A percentile compares a stretch with the other conserved stretches of the same genome.
These are phyloP conservation scores for Acrocalymma vagum DNA, from an alignment of 2,329 filamentous ascomycete genomes.

Conservation along the genomic window DNA sequence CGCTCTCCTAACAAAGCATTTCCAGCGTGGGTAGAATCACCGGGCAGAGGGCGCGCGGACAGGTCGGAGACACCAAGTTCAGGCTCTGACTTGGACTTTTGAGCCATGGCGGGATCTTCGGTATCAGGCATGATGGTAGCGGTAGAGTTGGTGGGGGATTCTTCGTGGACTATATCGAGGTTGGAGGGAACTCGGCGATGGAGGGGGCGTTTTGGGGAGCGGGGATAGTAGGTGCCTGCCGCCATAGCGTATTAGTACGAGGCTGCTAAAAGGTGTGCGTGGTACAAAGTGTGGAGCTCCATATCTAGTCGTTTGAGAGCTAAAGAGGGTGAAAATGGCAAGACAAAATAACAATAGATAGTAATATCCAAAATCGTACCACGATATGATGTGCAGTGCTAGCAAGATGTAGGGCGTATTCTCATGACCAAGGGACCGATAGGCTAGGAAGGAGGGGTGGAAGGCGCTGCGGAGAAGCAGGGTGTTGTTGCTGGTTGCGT, in stretches of 20 bases:
- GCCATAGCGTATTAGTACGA: conserved; percentile 40
- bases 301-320: too few relatives aligned
- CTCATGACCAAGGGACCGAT: conserved; percentile 38
- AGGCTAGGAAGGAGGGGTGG: conserved; percentile 18
- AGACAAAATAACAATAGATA: too few relatives aligned
- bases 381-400: too few relatives aligned
- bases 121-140: conserved; percentile 42
- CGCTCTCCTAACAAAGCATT: conserved; percentile 50
- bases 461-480: conserved; percentile 4
- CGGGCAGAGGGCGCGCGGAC: conserved; percentile 30
- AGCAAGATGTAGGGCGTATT: conserved; percentile 24
- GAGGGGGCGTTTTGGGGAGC: conserved; percentile 24
- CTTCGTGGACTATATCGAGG: conserved; percentile 40
- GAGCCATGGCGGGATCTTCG: conserved; percentile 17
- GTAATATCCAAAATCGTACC: too few relatives aligned
- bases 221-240: conserved; percentile 38
- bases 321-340: too few relatives aligned
- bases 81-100: conserved; percentile 40
- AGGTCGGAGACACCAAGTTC: conserved; percentile 36
- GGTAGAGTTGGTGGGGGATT: conserved; percentile 31
- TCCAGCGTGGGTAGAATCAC: conserved; percentile 34
- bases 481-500: conserved; percentile 1
- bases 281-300: too few relatives aligned
- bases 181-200: conserved; percentile 41
- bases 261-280: conserved; percentile 12